phyloP scores from a whole-genome alignment of 2,329 filamentous ascomycete genomes.

The Penicillium aurantiogriseum region DNA sequence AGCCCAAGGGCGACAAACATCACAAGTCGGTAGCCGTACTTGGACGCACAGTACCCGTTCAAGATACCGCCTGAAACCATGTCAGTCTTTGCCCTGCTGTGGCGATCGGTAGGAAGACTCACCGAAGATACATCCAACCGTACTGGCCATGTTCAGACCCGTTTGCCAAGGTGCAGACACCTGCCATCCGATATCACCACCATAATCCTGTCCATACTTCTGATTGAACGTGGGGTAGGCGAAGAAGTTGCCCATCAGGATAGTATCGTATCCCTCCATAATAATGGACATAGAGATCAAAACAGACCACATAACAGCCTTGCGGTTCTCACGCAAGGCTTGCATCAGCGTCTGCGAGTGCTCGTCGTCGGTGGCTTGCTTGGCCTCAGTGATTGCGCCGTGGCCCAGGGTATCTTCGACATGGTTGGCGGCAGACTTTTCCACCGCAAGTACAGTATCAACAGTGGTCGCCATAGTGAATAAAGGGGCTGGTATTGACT shows the following conservation, averaged over 20 bases:
- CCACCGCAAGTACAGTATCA: constrained; percentile 20
- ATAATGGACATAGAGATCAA: constrained; percentile 49
- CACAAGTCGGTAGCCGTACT: constrained; percentile 46
- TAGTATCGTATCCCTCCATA: constrained; percentile 56
- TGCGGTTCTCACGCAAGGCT: constrained; percentile 22
- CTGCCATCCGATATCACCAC: constrained; percentile 14
- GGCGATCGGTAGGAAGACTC: not conserved
- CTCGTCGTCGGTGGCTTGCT: constrained; percentile 23
- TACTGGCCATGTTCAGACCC: constrained; percentile 49
- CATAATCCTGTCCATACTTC: constrained; percentile 32
- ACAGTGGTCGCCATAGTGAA: constrained; percentile 8
- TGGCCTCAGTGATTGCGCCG: constrained; percentile 24
- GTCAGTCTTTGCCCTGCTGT: not conserved
- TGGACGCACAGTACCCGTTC: constrained; percentile 29
- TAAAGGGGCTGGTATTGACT: not conserved
- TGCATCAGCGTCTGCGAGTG: constrained; percentile 20
- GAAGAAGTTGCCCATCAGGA: constrained; percentile 52
- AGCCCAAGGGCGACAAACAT: constrained; percentile 46
- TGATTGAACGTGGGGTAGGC: constrained; percentile 46
- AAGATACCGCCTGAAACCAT: constrained; percentile 27
- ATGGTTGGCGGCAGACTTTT: constrained; percentile 28
- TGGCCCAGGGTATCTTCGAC: constrained; percentile 28
- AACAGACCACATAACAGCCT: constrained; percentile 37
- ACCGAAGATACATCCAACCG: constrained; percentile 25
- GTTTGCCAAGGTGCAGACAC: constrained; percentile 63